Percentiles rank a stretch among this genome's conserved stretches.
Conservation (phyloP, 441 rosid species). For the Populus hybrid region DNA sequence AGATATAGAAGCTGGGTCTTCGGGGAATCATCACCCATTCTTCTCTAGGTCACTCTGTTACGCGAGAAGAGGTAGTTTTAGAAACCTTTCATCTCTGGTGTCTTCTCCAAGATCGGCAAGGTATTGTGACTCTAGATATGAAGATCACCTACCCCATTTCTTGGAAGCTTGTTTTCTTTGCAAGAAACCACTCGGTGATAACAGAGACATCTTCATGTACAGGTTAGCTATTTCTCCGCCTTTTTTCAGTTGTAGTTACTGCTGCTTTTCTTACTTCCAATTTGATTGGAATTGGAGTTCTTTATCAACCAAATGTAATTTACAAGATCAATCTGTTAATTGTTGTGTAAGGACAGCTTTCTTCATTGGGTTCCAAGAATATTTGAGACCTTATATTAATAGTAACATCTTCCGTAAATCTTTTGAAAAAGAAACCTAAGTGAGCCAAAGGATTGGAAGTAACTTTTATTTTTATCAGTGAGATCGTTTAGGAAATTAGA, state of each 20-base stretch:
- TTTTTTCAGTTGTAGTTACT: background rate
- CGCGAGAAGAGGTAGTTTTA: constrained; percentile 30
- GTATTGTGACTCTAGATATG: constrained; percentile 49
- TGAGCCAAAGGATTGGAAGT: too few relatives aligned
- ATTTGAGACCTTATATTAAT: background rate
- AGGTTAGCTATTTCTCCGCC: constrained; percentile 34
- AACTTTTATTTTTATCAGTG: background rate
- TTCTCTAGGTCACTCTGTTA: constrained; percentile 34
- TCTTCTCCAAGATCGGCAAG: constrained; percentile 44
- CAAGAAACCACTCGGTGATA: constrained; percentile 52
- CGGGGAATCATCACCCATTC: constrained; percentile 27
- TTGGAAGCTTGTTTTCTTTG: constrained; percentile 73
- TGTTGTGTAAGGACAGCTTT: background rate
- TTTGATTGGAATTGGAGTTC: background rate
- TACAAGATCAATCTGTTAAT: background rate
- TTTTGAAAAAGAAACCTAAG: too few relatives aligned
- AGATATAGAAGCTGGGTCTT: constrained; percentile 50
- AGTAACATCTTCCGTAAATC: too few relatives aligned
- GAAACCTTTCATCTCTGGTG: constrained; percentile 16
- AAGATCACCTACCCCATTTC: constrained; percentile 58
- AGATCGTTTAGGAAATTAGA: background rate
- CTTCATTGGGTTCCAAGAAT: background rate
- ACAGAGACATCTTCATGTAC: constrained; percentile 87
- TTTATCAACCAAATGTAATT: background rate
- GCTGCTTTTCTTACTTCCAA: background rate